Conservation (phyloP, 192 early-diverging fungal species). For the Entomortierella beljakovae region DNA sequence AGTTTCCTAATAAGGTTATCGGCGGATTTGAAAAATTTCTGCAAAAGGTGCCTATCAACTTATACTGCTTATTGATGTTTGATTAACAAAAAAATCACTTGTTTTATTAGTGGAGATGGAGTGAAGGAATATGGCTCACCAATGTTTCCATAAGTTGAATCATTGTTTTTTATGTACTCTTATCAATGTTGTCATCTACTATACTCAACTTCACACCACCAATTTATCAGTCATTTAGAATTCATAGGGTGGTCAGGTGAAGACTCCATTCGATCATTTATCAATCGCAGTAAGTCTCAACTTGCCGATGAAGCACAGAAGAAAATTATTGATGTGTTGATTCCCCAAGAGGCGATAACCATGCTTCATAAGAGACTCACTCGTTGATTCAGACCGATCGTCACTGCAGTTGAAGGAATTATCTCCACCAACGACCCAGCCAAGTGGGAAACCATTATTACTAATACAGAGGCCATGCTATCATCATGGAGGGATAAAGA, state of each 20-base stretch:
- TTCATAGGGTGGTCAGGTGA: not conserved
- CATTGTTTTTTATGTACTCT: too few relatives aligned
- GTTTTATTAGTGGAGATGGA: too few relatives aligned
- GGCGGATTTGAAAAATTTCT: too few relatives aligned
- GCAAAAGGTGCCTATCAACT: too few relatives aligned
- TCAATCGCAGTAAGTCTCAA: not conserved
- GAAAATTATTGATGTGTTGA: not conserved
- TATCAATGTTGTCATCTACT: too few relatives aligned
- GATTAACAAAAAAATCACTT: too few relatives aligned
- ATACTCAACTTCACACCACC: too few relatives aligned
- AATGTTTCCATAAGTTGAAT: too few relatives aligned
- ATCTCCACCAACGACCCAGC: not conserved
- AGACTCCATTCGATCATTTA: not conserved
- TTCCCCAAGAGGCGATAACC: not conserved
- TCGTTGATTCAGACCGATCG: not conserved
- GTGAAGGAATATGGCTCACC: too few relatives aligned
- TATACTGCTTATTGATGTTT: too few relatives aligned
- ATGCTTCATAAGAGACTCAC: conserved; percentile 1
- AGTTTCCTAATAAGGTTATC: too few relatives aligned
- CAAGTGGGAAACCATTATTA: not conserved
- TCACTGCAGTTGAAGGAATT: not conserved
- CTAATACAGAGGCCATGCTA: not conserved
- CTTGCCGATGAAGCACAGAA: not conserved
- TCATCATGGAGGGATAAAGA: not conserved
- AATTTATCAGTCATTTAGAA: not conserved